Base-by-base conservation (phyloP, 2,329 filamentous ascomycete species). In the Cladosporium sphaerospermum region DNA sequence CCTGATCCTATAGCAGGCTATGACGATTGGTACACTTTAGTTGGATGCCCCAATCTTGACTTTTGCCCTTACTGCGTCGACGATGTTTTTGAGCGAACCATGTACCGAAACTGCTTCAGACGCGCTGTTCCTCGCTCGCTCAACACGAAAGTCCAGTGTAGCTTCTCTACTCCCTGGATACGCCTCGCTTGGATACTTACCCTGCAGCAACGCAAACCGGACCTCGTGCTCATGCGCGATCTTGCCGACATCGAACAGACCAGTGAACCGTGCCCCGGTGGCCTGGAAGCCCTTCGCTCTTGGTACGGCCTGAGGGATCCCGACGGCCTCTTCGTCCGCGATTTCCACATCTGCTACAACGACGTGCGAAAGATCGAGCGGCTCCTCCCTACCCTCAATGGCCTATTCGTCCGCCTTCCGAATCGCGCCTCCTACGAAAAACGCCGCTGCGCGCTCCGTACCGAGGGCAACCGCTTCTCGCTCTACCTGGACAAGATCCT, bases 111-210 rank as follows among this genome's bases (percentile, higher is more conserved):
- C 13, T 75, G 82, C 33, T 89, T 96, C 62, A 73, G 83, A 9
- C 77, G 78, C 3, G 80, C 81, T 34, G 76, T 81, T 31, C 73
- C 76, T 28, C 80, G 83, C 13, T 75, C 81, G 4, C 73, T 77
- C 2, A 78, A 80, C 11, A 74, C 77, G 39, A 76, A 80, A 43
- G 77, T 88, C 7, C 75, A 79, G 43, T 97, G 92, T 71, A 85
- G 90, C 58, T 89, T 96, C 69, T 88, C 88, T 31, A 78, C 82
- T 10, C 81, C 85, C 1, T 96, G 90, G 89, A 85, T 89, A 62
- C 83, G 88, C 28, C 82, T 96, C 37, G 90, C 90, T 1, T 95
- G 87, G 82, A 77, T 91, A 3, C 77, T 95, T 57, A 91, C 84
- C 2, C 73, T 87, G 49, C 89, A 90, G 68, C 81, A 88, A 59